phyloP scores from a whole-genome alignment of 345 rosid genomes.

The Corchorus olitorius region DNA sequence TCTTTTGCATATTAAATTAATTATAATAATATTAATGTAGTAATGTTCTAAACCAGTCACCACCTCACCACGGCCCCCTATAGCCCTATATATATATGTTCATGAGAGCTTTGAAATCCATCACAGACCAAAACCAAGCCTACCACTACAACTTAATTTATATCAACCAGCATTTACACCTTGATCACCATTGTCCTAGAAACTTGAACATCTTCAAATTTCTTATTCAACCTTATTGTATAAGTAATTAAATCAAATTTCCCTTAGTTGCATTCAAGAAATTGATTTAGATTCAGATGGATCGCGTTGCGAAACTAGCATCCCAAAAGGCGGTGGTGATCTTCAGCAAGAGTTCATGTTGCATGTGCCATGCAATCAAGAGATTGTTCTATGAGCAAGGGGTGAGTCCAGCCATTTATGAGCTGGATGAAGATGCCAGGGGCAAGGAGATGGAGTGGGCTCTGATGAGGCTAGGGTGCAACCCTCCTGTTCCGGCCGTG shows the following conservation, averaged over 20 bases:
- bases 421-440: constrained; percentile 71
- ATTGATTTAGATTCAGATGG: constrained; percentile 44
- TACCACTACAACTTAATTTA: neutral
- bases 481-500: constrained; percentile 76
- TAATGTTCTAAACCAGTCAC: neutral
- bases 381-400: constrained; percentile 88
- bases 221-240: neutral
- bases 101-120: constrained; percentile 2
- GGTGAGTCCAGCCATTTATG: constrained; percentile 76
- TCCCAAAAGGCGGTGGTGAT: constrained; percentile 97
- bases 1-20: constrained; percentile 6
- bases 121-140: constrained; percentile 1
- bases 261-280: neutral
- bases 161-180: neutral
- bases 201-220: neutral
- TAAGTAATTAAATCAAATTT: neutral
- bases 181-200: neutral
- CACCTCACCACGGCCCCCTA: constrained; percentile 18
- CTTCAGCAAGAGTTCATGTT: constrained; percentile 91
- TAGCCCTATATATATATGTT: constrained; percentile 15
- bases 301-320: constrained; percentile 66
- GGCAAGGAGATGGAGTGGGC: constrained; percentile 85
- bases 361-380: constrained; percentile 93
- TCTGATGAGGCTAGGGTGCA: constrained; percentile 71
- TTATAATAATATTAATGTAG: neutral